phyloP scores from a whole-genome alignment of 2,329 filamentous ascomycete species.

The Verticillium klebahnii region DNA sequence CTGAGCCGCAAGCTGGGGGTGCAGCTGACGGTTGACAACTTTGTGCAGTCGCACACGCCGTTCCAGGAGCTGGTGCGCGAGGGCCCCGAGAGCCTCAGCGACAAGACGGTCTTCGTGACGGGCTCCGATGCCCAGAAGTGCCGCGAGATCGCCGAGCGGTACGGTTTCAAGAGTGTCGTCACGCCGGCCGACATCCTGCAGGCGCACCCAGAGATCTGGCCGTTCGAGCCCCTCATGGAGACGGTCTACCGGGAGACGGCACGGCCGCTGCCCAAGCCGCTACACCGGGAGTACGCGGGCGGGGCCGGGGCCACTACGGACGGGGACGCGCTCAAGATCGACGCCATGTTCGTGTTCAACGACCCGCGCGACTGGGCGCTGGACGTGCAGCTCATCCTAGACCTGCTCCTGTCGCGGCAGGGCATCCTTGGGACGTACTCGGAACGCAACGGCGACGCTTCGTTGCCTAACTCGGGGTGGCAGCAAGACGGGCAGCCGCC shows the following conservation, averaged over 20 bases:
- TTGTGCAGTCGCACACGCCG: slow-evolving; percentile 89
- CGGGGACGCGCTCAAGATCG: slow-evolving; percentile 62
- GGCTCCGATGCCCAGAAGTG: slow-evolving; percentile 65
- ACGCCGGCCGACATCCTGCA: slow-evolving; percentile 80
- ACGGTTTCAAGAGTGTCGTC: slow-evolving; percentile 78
- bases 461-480: slow-evolving; percentile 71
- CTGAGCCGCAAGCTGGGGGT: slow-evolving; percentile 38
- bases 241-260: slow-evolving; percentile 56
- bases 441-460: slow-evolving; percentile 59
- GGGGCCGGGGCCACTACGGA: slow-evolving; percentile 28
- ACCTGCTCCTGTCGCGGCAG: slow-evolving; percentile 72
- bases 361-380: slow-evolving; percentile 95
- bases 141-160: slow-evolving; percentile 66
- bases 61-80: slow-evolving; percentile 64
- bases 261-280: slow-evolving; percentile 50
- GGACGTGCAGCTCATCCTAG: slow-evolving; percentile 78
- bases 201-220: slow-evolving; percentile 72
- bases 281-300: slow-evolving; percentile 20
- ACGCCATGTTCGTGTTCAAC: slow-evolving; percentile 91
- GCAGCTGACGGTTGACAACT: slow-evolving; percentile 45
- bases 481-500: slow-evolving; percentile 75
- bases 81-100: slow-evolving; percentile 46
- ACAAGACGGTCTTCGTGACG: slow-evolving; percentile 70
- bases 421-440: slow-evolving; percentile 81
- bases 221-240: slow-evolving; percentile 67